Conservation (phyloP, 305 asterid species). For the Fraxinus xanthoxyloides region DNA sequence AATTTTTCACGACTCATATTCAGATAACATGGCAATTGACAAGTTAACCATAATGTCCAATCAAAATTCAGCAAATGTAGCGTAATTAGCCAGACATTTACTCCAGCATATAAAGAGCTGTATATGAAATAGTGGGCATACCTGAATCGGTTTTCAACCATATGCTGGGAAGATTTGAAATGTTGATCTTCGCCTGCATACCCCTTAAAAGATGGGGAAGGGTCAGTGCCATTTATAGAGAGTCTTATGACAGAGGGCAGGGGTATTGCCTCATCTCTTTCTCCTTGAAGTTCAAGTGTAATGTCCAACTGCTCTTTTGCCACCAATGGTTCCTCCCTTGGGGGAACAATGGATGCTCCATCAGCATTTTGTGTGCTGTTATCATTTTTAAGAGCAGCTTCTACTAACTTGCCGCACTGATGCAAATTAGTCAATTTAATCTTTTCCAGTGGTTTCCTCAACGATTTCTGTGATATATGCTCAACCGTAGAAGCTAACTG, state of each 20-base stretch:
- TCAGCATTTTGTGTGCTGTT: conserved; percentile 31
- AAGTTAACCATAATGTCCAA: background rate
- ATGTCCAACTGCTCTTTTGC: conserved; percentile 63
- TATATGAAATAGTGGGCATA: conserved; percentile 24
- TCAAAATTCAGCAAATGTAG: background rate
- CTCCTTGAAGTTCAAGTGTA: conserved; percentile 53
- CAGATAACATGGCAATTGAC: background rate
- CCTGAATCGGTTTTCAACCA: conserved; percentile 66
- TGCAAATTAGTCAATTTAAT: conserved; percentile 56
- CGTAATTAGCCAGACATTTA: background rate
- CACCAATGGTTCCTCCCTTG: conserved; percentile 37
- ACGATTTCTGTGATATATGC: conserved; percentile 25
- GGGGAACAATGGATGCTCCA: conserved; percentile 27
- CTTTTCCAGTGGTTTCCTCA: conserved; percentile 36
- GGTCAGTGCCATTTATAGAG: conserved; percentile 53
- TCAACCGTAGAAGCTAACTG: conserved; percentile 31
- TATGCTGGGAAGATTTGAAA: conserved; percentile 44
- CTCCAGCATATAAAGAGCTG: background rate
- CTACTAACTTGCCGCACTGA: conserved; percentile 68
- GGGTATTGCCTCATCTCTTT: conserved; percentile 30
- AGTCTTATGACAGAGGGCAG: conserved; percentile 58
- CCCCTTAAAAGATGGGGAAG: conserved; percentile 36
- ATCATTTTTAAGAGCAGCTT: conserved; percentile 53
- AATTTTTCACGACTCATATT: background rate
- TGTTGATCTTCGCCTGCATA: conserved; percentile 32